These are phyloP conservation scores for Ceratocystis eucalypticola DNA, from an alignment of 2,329 filamentous ascomycete species.

Conservation along the genomic window DNA sequence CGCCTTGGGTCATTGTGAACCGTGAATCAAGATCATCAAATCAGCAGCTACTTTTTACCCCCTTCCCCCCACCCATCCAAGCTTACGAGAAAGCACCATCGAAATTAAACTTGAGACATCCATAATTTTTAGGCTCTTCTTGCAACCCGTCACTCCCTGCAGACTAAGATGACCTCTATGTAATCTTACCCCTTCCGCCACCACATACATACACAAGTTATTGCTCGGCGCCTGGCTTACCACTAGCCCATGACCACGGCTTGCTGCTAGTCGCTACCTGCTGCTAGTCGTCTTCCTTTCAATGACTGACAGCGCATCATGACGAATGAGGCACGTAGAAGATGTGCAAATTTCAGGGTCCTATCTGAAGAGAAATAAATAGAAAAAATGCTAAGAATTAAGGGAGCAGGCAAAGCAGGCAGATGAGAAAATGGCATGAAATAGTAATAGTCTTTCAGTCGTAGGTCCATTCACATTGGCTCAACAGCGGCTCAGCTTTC, in stretches of 20 bases:
- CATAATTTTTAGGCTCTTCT: not conserved
- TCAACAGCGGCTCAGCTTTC: not conserved
- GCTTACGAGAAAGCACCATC: not conserved
- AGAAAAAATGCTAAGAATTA: not conserved
- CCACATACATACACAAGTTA: not conserved
- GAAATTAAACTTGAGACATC: slow-evolving; percentile 6
- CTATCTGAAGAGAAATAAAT: not conserved
- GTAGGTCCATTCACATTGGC: too few relatives aligned
- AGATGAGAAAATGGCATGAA: not conserved
- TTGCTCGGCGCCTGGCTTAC: not conserved
- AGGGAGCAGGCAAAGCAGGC: not conserved
- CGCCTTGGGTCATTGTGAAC: not conserved
- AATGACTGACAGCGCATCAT: not conserved
- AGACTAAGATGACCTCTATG: not conserved
- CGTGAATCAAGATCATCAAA: not conserved
- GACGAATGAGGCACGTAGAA: not conserved
- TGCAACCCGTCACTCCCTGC: not conserved
- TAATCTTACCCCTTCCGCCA: not conserved
- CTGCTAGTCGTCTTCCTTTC: not conserved
- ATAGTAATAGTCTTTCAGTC: not conserved
- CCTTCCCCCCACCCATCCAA: not conserved
- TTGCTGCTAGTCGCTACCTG: not conserved
- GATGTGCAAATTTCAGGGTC: not conserved
- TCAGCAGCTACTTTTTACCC: not conserved
- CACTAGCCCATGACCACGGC: not conserved